These are phyloP conservation scores for Aspergillus oerlinghausenensis DNA, from an alignment of 2,329 filamentous ascomycete genomes.

Conservation along the genomic window DNA sequence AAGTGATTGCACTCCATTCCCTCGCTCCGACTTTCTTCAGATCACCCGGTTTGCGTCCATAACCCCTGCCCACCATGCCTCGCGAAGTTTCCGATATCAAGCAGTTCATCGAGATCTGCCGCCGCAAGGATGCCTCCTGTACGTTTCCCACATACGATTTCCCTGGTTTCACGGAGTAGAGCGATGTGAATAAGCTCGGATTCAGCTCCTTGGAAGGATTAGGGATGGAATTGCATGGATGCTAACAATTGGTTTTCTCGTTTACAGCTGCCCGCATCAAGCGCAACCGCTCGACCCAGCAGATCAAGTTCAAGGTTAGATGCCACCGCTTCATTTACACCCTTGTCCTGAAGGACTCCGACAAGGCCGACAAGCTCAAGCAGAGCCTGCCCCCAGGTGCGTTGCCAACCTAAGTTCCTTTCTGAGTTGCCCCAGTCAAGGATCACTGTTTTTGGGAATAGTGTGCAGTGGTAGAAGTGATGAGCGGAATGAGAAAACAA, in stretches of 20 bases:
- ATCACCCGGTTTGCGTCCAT: slow-evolving; percentile 12
- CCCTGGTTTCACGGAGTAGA: background rate
- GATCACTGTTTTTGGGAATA: background rate
- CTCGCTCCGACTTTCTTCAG: slow-evolving; percentile 7
- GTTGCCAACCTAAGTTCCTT: slow-evolving; percentile 34
- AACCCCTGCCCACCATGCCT: slow-evolving; percentile 77
- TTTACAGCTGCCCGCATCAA: slow-evolving; percentile 80
- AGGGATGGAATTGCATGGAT: slow-evolving; percentile 4
- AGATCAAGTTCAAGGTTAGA: slow-evolving; percentile 99
- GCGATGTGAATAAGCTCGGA: slow-evolving; percentile 3
- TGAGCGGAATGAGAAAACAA: background rate
- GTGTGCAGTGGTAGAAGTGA: background rate
- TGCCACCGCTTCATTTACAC: slow-evolving; percentile 97
- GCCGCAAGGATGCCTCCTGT: slow-evolving; percentile 99
- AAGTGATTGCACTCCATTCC: slow-evolving; percentile 13
- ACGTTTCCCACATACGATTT: slow-evolving; percentile 47
- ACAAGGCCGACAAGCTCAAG: slow-evolving; percentile 99
- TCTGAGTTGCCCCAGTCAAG: background rate
- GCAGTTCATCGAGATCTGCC: slow-evolving; percentile 99
- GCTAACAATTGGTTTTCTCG: slow-evolving; percentile 15
- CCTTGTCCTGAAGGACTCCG: slow-evolving; percentile 93
- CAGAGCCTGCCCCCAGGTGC: slow-evolving; percentile 95
- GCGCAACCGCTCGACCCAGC: slow-evolving; percentile 84
- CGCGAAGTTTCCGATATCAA: slow-evolving; percentile 98
- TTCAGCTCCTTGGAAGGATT: background rate